A percentile compares a stretch with the other conserved stretches of the same genome.
Conservation (phyloP, 192 early-diverging fungal genomes). For the Coemansia pectinata region DNA sequence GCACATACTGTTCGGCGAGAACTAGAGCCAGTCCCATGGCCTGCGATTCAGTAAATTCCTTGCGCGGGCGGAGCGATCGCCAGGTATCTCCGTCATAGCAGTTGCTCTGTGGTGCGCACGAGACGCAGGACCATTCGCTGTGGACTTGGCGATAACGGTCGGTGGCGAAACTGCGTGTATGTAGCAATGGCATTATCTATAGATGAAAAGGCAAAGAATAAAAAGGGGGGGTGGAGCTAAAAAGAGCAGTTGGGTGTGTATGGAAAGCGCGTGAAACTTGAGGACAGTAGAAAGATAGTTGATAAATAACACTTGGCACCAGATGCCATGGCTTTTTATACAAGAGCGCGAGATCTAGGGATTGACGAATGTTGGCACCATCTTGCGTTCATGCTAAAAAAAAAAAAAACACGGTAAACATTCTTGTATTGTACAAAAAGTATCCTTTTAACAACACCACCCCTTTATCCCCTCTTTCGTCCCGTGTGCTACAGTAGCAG, state of each 20-base stretch:
- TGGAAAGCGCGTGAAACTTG: not conserved
- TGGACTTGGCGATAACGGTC: slow-evolving; percentile 1
- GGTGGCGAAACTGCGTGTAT: not conserved
- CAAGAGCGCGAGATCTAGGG: not conserved
- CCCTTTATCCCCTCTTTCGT: not conserved
- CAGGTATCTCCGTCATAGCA: slow-evolving; percentile 10
- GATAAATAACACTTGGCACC: not conserved
- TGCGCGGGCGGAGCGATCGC: not conserved
- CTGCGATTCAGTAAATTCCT: slow-evolving; percentile 23
- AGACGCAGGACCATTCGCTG: slow-evolving; percentile 13
- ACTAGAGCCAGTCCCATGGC: slow-evolving; percentile 26
- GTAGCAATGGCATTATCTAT: not conserved
- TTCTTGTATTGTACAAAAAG: not conserved
- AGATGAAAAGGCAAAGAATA: not conserved
- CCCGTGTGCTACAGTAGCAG: not conserved
- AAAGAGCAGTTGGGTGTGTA: not conserved
- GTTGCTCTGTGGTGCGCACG: slow-evolving; percentile 11
- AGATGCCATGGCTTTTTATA: not conserved
- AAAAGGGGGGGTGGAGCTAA: not conserved
- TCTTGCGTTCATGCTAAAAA: not conserved
- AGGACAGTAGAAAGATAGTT: not conserved
- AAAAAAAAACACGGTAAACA: not conserved
- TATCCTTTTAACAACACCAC: not conserved
- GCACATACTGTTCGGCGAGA: slow-evolving; percentile 35
- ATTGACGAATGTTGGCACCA: not conserved